These are phyloP conservation scores for Phytopythium sindhum DNA, from an alignment of 352 stramenopile genomes.

Conservation along the genomic window DNA sequence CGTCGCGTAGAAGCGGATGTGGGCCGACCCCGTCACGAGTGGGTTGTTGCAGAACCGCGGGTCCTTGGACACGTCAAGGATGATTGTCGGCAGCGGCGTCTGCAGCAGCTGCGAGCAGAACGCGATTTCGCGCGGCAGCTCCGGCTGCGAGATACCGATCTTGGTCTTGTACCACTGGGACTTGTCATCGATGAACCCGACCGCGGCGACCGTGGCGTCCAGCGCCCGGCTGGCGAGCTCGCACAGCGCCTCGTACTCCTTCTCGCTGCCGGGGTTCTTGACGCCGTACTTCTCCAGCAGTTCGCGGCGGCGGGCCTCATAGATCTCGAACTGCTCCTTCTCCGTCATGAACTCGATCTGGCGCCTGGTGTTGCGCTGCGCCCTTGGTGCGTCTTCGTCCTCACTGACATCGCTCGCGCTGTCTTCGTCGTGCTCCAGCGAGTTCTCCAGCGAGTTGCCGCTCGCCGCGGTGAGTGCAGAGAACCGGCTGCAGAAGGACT, in stretches of 20 bases:
- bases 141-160: slow-evolving; percentile 59
- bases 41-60: slow-evolving; percentile 80
- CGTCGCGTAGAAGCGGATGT: slow-evolving; percentile 93
- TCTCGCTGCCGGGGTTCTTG: slow-evolving; percentile 35
- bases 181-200: slow-evolving; percentile 58
- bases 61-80: slow-evolving; percentile 85
- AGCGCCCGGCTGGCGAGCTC: slow-evolving; percentile 60
- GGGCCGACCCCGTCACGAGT: slow-evolving; percentile 81
- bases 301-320: slow-evolving; percentile 37
- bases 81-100: slow-evolving; percentile 47
- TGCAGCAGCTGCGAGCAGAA: slow-evolving; percentile 63
- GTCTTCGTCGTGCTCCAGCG: slow-evolving; percentile 30
- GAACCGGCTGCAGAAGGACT: slow-evolving; percentile 33
- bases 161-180: slow-evolving; percentile 75
- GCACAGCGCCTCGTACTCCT: slow-evolving; percentile 76
- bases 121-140: slow-evolving; percentile 56
- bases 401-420: slow-evolving; percentile 26
- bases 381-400: slow-evolving; percentile 13
- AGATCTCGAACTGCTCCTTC: slow-evolving; percentile 42
- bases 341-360: slow-evolving; percentile 47
- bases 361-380: slow-evolving; percentile 7
- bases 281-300: slow-evolving; percentile 44
- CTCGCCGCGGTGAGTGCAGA: slow-evolving; percentile 33
- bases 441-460: slow-evolving; percentile 18
- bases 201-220: slow-evolving; percentile 54